Percentiles rank a stretch among this genome's conserved stretches.
Evolutionary conservation across 2,329 filamentous ascomycete genomes (phyloP).

Genomic region (Ceratocystis destructans): DNA sequence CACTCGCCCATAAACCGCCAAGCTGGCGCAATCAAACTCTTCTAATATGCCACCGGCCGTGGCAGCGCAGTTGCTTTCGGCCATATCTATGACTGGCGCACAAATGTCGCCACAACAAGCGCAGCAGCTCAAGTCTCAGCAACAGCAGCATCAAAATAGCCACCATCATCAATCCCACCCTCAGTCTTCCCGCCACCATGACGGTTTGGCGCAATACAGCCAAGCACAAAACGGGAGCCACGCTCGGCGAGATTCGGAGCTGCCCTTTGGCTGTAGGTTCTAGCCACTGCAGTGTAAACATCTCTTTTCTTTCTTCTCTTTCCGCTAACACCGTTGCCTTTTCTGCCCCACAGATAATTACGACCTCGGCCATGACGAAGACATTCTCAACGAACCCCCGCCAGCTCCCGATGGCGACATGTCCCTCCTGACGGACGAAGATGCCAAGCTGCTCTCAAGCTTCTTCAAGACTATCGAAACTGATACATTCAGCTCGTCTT

Average conservation of each 20-base stretch:
- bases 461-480: conserved; percentile 44
- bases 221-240: not conserved
- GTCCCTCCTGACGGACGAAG: conserved; percentile 49
- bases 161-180: not conserved
- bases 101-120: conserved; percentile 5
- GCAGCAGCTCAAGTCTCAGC: not conserved
- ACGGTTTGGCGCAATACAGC: not conserved
- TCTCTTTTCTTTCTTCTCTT: not conserved
- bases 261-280: conserved; percentile 55
- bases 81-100: conserved; percentile 16
- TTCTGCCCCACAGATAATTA: conserved; percentile 30
- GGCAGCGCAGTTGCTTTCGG: conserved; percentile 18
- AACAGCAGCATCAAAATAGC: not conserved
- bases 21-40: conserved; percentile 14
- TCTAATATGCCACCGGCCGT: conserved; percentile 12
- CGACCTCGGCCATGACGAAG: conserved; percentile 23
- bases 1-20: not conserved
- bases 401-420: conserved; percentile 51
- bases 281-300: too few relatives aligned
- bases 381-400: conserved; percentile 31
- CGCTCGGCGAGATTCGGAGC: conserved; percentile 32
- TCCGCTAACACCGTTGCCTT: conserved; percentile 1
- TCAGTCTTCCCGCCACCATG: conserved; percentile 2
- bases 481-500: conserved; percentile 37
- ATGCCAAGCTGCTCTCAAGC: conserved; percentile 42